Base-by-base conservation (phyloP, 2,329 filamentous ascomycete species). In the Fonsecaea pugnacius region DNA sequence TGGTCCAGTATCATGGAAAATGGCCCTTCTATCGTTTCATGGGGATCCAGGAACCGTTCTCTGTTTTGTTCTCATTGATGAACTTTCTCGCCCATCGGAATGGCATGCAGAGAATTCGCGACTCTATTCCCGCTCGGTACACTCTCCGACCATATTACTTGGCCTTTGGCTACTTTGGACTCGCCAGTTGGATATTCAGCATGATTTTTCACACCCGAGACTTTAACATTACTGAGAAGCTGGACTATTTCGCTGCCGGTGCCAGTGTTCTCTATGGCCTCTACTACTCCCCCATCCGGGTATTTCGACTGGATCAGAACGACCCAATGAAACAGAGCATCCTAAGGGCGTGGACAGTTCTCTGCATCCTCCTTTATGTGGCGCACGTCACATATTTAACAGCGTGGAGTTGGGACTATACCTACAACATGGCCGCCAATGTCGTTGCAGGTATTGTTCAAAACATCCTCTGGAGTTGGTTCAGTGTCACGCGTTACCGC, bases 341-440 rank as follows among this genome's bases (percentile, higher is more conserved):
- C 55, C 82, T 95, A 60, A 83, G 90, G 53, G 74, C 86, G 24
- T 98, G 93, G 94, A 93, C 91, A 0, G 73, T 83, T 12, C 70
- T 91, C 7, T 99, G 95, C 75, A 75, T 86, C 30, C 68, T 78
- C 14, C 78, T 96, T 58, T 99, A 96, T 76, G 73, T 83, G 30
- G 80, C 85, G 60, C 95, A 99, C 75, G 87, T 97, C 54, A 84
- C 82, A 52, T 99, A 96, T 76, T 83, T 99, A 60, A 91, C 89
- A 73, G 86, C 92, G 70, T 91, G 93, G 82, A 82, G 84, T 18
- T 99, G 95, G 91, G 91, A 98, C 77, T 99, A 99, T 76, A 90
- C 89, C 4, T 99, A 99, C 80, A 99, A 99, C 76, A 98, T 99
- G 92, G 87, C 90, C 1, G 95, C 93, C 58, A 99, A 98, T 73